Percentiles rank a stretch among this genome's conserved stretches.
Evolutionary conservation across 768 basidiomycete species (phyloP).

Genomic region (Trichaptum fuscoviolaceum): DNA sequence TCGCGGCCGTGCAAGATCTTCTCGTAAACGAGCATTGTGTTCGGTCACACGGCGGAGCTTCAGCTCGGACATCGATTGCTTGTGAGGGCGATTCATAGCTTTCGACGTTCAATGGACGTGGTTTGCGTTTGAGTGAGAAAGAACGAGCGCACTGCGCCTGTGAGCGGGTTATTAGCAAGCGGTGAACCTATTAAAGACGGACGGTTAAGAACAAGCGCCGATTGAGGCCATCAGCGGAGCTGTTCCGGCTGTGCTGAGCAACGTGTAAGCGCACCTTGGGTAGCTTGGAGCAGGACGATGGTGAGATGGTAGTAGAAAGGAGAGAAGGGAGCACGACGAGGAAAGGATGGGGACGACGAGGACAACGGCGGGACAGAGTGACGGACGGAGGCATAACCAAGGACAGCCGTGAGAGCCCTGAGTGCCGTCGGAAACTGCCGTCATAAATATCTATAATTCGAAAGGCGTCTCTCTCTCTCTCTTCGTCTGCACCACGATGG

Average conservation of each 20-base stretch:
- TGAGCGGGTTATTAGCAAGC: neutral
- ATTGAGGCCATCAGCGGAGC: neutral
- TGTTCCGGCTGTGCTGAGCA: neutral
- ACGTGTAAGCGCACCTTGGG: neutral
- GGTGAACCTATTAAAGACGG: neutral
- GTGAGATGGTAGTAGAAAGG: neutral
- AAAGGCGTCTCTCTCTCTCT: neutral
- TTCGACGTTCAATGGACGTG: conserved; percentile 56
- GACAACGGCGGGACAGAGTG: neutral
- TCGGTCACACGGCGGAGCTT: conserved; percentile 74
- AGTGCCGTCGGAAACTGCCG: neutral
- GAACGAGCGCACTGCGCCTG: neutral
- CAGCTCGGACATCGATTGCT: conserved; percentile 75
- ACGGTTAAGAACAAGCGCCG: neutral
- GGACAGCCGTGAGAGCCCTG: conserved; percentile 1
- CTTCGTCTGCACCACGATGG: neutral
- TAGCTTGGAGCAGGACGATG: neutral
- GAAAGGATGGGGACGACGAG: conserved; percentile 1
- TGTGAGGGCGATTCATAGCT: conserved; percentile 39
- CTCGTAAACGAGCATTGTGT: conserved; percentile 67
- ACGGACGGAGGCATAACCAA: neutral
- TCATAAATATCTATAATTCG: neutral
- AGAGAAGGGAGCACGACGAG: neutral
- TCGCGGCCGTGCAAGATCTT: conserved; percentile 67
- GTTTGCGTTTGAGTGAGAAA: conserved; percentile 5